A percentile compares a stretch with the other conserved stretches of the same genome.
Evolutionary conservation across 1,284 basidiomycete species (phyloP).

Genomic region (Cryptococcus sp.): DNA sequence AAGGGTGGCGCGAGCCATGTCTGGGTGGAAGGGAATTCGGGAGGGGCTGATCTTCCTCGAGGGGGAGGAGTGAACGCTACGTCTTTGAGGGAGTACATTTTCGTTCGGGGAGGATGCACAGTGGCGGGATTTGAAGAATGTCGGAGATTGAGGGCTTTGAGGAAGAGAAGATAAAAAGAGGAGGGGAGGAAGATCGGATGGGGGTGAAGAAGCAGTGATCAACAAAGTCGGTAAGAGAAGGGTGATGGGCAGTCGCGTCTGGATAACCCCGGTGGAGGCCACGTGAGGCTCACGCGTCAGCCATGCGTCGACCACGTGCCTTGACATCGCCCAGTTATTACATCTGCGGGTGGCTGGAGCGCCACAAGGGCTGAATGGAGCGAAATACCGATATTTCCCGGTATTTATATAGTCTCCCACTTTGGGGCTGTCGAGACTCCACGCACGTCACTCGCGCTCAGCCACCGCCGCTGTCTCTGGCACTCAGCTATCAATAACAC

Average conservation of each 20-base stretch:
- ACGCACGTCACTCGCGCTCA: slow-evolving; percentile 4
- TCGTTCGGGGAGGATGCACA: no score
- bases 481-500: background rate
- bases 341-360: background rate
- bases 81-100: no score
- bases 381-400: background rate
- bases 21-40: no score
- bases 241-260: background rate
- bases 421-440: background rate
- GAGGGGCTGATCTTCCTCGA: no score
- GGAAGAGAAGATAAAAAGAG: background rate
- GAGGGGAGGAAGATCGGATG: background rate
- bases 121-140: background rate
- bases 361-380: background rate
- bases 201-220: background rate
- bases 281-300: no score
- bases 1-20: no score
- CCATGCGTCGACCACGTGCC: no score
- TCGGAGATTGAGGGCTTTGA: background rate
- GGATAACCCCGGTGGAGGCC: background rate
- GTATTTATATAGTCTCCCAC: background rate
- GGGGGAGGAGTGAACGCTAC: no score
- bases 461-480: background rate
- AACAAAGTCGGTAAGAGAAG: background rate
- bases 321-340: no score